Evolutionary conservation across 2,329 filamentous ascomycete genomes (phyloP), one percentile per base, ranked within the genome.

Genomic region (Aspergillus chevalieri): DNA sequence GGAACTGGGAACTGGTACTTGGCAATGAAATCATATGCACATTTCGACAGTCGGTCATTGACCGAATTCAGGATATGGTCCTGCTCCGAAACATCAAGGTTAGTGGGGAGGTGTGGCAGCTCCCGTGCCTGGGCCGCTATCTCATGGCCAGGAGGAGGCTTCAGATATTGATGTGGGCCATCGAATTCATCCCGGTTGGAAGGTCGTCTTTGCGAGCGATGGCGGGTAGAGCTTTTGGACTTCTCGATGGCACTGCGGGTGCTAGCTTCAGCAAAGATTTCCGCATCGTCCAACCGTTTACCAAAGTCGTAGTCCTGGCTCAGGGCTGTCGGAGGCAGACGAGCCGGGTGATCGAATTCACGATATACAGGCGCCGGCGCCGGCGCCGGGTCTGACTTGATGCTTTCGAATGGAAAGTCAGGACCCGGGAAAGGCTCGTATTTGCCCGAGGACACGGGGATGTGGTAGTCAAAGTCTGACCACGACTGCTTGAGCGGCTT

Each of bases 1-100:
- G 89, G 89, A 58, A 94, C 90, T 10, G 89, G 89, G 65, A 94
- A 94, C 70, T 92, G 88, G 67, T 93, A 93, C 70, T 89, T 90
- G 60, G 89, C 89, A 61, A 94, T 85, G 70, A 94, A 94, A 71
- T 94, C 87, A 76, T 86, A 94, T 28, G 88, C 89, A 67, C 88
- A 93, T 68, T 87, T 86, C 21, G 88, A 90, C 43, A 94, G 77
- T 53, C 88, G 81, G 70, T 92, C 87, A 73, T 93, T 93, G 69
- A 93, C 87, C 68, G 85, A 81, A 49, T 81, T 82, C 50, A 93
- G 76, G 59, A 94, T 87, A 63, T 80, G 81, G 72, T 93, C 88
- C 75, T 94, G 89, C 70, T 94, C 89, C 70, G 89, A 84, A 47
- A 89, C 84, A 61, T 87, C 80, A 45, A 94, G 79, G 66, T 90